These are phyloP conservation scores for Lunasporangiospora selenospora DNA, from an alignment of 192 early-diverging fungal genomes.

Conservation along the genomic window DNA sequence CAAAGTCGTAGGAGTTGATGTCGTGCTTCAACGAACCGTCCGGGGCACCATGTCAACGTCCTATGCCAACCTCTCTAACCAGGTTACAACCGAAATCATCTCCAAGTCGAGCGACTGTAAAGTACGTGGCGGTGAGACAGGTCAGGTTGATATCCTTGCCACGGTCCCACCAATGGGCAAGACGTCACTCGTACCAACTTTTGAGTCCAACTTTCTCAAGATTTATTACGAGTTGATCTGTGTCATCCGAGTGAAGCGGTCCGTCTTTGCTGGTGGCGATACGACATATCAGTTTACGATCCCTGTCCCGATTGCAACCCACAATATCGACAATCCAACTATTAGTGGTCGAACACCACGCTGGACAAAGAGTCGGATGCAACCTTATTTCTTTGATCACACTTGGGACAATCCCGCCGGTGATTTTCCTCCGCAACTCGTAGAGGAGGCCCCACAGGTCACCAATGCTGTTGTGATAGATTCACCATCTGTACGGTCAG, in stretches of 20 bases:
- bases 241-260: constrained; percentile 32
- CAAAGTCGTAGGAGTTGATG: constrained; percentile 33
- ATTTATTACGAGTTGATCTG: constrained; percentile 39
- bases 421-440: constrained; percentile 9
- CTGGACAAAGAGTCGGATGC: constrained; percentile 44
- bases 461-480: not conserved
- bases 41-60: constrained; percentile 20
- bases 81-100: constrained; percentile 35
- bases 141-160: constrained; percentile 36
- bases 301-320: constrained; percentile 38
- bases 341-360: constrained; percentile 36
- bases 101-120: constrained; percentile 36
- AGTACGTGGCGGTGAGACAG: constrained; percentile 32
- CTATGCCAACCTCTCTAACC: constrained; percentile 37
- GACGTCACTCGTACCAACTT: constrained; percentile 24
- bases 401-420: constrained; percentile 25
- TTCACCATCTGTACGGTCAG: not conserved
- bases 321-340: constrained; percentile 42
- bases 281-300: constrained; percentile 25
- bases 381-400: constrained; percentile 41
- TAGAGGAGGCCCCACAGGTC: not conserved
- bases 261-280: constrained; percentile 40
- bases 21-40: constrained; percentile 32
- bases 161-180: constrained; percentile 36
- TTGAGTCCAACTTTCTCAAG: constrained; percentile 48